A percentile compares a stretch with the other conserved stretches of the same genome.
phyloP scores from a whole-genome alignment of 2,329 filamentous ascomycete species.

The Cryoendolithus antarcticus region DNA sequence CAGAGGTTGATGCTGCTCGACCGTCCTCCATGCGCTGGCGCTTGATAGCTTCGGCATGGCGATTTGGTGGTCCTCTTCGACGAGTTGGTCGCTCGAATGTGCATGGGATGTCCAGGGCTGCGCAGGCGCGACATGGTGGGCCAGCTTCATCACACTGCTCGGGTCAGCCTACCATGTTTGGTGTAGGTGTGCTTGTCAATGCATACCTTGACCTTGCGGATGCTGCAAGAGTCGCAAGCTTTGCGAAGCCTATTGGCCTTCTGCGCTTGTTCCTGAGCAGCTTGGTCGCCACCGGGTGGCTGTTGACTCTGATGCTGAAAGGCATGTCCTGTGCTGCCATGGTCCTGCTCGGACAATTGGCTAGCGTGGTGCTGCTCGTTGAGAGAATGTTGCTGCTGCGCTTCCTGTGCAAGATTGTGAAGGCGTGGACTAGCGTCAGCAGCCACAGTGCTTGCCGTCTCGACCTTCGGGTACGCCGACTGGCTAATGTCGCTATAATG shows the following conservation, averaged over 20 bases:
- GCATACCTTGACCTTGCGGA: slow-evolving; percentile 28
- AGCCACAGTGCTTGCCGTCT: slow-evolving; percentile 10
- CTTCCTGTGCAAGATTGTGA: slow-evolving; percentile 19
- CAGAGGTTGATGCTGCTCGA: slow-evolving; percentile 25
- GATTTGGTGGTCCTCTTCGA: slow-evolving; percentile 52
- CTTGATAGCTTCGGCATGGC: slow-evolving; percentile 55
- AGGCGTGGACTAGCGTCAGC: slow-evolving; percentile 16
- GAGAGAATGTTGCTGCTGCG: slow-evolving; percentile 17
- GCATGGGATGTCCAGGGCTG: slow-evolving; percentile 53
- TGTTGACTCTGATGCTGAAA: slow-evolving; percentile 16
- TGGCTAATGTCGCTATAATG: slow-evolving; percentile 23
- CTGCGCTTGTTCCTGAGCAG: slow-evolving; percentile 7
- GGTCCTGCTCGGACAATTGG: slow-evolving; percentile 18
- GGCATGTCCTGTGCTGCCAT: slow-evolving; percentile 6
- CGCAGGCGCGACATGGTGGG: slow-evolving; percentile 53
- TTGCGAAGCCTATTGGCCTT: slow-evolving; percentile 28
- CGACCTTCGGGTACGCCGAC: slow-evolving; percentile 24
- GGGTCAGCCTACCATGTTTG: slow-evolving; percentile 4
- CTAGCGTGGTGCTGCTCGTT: slow-evolving; percentile 17
- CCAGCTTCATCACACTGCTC: slow-evolving; percentile 51
- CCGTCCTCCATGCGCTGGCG: slow-evolving; percentile 39
- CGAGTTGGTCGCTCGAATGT: slow-evolving; percentile 53
- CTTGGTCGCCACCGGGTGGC: slow-evolving; percentile 4
- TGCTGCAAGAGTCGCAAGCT: slow-evolving; percentile 28
- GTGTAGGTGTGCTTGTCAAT: too few relatives aligned